Evolutionary conservation across 768 basidiomycete species (phyloP).

Genomic region (Cystofilobasidium macerans): DNA sequence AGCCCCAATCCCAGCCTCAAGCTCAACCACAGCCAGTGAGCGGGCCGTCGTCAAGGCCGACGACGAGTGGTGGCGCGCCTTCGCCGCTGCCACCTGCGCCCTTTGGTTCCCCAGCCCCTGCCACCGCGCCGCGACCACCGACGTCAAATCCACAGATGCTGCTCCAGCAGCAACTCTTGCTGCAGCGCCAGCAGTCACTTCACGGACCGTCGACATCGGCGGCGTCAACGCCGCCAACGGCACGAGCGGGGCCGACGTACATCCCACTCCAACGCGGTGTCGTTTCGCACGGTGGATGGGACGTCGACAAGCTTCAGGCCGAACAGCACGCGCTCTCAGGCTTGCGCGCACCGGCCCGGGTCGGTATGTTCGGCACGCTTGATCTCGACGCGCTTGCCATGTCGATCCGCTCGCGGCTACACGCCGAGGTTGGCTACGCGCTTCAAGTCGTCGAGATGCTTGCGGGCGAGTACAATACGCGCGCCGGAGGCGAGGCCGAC

Average conservation of each 20-base stretch:
- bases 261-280: constrained; percentile 65
- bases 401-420: constrained; percentile 75
- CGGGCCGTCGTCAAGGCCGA: too few species aligned
- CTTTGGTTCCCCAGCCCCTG: too few species aligned
- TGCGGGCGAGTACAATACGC: constrained; percentile 41
- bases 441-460: constrained; percentile 75
- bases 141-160: too few species aligned
- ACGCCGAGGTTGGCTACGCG: constrained; percentile 76
- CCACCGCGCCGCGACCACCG: too few species aligned
- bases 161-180: too few species aligned
- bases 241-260: constrained; percentile 49
- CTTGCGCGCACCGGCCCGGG: constrained; percentile 2
- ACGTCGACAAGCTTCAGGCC: constrained; percentile 55
- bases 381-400: constrained; percentile 91
- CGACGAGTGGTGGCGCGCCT: too few species aligned
- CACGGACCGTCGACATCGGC: neutral
- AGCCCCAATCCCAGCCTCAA: too few species aligned
- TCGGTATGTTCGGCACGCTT: constrained; percentile 64
- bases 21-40: too few species aligned
- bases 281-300: constrained; percentile 68
- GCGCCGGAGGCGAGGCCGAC: constrained; percentile 43
- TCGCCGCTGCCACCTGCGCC: too few species aligned
- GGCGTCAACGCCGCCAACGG: neutral
- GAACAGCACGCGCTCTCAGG: constrained; percentile 47
- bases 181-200: too few species aligned